Evolutionary conservation across 805 yeast species (phyloP), one percentile per base, ranked within the genome.

Genomic region (Candida anglica): DNA sequence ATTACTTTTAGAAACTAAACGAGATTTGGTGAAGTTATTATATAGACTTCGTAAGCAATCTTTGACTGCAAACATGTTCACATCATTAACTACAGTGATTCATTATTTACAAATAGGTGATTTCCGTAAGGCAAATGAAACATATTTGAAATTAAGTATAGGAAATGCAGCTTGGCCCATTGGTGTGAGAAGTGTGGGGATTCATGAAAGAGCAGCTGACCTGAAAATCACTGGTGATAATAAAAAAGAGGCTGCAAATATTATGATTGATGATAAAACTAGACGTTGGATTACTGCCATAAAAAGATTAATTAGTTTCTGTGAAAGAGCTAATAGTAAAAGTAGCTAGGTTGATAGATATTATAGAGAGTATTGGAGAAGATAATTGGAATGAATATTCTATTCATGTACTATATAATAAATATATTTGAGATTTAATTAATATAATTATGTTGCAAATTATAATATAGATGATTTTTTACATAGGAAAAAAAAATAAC

Each of bases 111-210:
- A 86, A 53, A 48, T 58, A 8, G 48, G 53, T 11, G 70, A 77
- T 22, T 77, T 55, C 43, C 50, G 53, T 23, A 60, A 60, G 32
- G 86, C 91, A 4, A 74, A 74, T 39, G 86, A 85, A 47, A 66
- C 79, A 17, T 87, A 87, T 46, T 61, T 86, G 66, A 73, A 81
- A 41, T 59, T 87, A 37, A 81, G 91, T 49, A 81, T 87, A 13
- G 96, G 96, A 1, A 85, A 86, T 45, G 86, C 83, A 2, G 89
- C 93, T 4, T 87, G 95, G 95, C 96, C 96, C 2, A 82, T 86
- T 43, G 96, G 96, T 18, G 84, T 87, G 10, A 65, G 77, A 6
- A 75, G 75, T 37, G 82, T 87, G 11, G 87, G 93, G 31, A 85
- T 87, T 38, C 96, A 86, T 52, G 80, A 79, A 8, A 62, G 95